A percentile compares a stretch with the other conserved stretches of the same genome.
These are phyloP conservation scores for Verticillium dahliae DNA, from an alignment of 2,329 filamentous ascomycete genomes.

Conservation along the genomic window DNA sequence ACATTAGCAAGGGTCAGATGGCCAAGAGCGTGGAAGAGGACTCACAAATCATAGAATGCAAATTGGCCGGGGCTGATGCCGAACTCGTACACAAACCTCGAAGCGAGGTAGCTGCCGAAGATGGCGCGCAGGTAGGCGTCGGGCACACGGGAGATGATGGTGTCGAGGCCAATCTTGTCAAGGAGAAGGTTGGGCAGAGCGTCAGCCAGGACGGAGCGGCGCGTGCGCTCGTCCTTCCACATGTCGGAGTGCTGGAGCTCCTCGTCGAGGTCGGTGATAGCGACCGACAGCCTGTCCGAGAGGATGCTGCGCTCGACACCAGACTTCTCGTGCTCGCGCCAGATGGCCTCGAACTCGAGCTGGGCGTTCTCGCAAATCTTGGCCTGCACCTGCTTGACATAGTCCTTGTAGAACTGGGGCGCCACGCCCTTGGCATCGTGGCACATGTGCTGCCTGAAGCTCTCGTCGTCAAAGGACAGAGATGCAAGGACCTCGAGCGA, in stretches of 20 bases:
- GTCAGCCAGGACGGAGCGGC: slow-evolving; percentile 72
- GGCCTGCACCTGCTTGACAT: slow-evolving; percentile 85
- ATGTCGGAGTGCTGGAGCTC: slow-evolving; percentile 90
- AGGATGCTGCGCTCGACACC: slow-evolving; percentile 76
- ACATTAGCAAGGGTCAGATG: background rate
- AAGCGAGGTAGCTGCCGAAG: slow-evolving; percentile 92
- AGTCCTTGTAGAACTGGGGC: slow-evolving; percentile 86
- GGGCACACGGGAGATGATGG: slow-evolving; percentile 79
- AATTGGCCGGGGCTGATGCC: slow-evolving; percentile 92
- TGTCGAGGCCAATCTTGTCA: slow-evolving; percentile 85
- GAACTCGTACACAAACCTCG: slow-evolving; percentile 92
- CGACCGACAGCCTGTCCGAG: slow-evolving; percentile 82
- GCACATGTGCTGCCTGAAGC: slow-evolving; percentile 93
- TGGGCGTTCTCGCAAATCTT: slow-evolving; percentile 87
- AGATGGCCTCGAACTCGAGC: slow-evolving; percentile 97
- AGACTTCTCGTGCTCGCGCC: slow-evolving; percentile 84
- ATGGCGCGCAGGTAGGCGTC: slow-evolving; percentile 90
- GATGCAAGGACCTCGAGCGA: slow-evolving; percentile 94
- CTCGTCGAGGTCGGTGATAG: slow-evolving; percentile 95
- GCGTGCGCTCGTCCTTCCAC: slow-evolving; percentile 77
- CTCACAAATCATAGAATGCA: slow-evolving; percentile 97
- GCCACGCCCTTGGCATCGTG: slow-evolving; percentile 63
- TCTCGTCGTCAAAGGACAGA: slow-evolving; percentile 84
- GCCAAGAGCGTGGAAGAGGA: slow-evolving; percentile 18
- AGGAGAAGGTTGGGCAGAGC: slow-evolving; percentile 80